These are phyloP conservation scores for Escallonia rubra DNA, from an alignment of 129 eudicot genomes.

Conservation along the genomic window DNA sequence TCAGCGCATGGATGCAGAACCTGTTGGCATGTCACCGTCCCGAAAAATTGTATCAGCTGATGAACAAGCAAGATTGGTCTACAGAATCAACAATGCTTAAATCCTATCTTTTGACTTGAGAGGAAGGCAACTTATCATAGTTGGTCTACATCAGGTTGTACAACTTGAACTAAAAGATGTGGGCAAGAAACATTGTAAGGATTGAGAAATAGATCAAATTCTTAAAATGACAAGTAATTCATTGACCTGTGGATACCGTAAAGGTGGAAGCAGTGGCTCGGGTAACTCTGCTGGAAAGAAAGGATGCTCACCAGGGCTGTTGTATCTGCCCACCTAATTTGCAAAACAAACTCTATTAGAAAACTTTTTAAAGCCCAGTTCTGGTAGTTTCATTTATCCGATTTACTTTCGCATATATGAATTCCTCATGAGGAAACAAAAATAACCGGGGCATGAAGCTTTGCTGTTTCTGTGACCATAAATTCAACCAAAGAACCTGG, in stretches of 20 bases:
- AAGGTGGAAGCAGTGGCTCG: conserved; percentile 40
- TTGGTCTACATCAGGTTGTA: neutral
- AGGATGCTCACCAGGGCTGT: conserved; percentile 54
- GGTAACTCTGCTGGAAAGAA: conserved; percentile 44
- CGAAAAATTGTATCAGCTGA: too few species aligned
- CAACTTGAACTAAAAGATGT: too few species aligned
- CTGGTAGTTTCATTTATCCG: neutral
- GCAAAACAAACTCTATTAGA: neutral
- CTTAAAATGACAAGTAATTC: too few species aligned
- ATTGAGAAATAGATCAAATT: too few species aligned
- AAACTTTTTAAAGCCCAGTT: neutral
- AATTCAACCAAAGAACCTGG: conserved; percentile 42
- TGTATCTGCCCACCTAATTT: conserved; percentile 41
- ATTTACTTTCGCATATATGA: neutral
- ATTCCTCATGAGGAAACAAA: neutral
- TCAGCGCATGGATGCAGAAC: conserved; percentile 39
- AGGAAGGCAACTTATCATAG: neutral
- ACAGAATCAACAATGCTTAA: too few species aligned
- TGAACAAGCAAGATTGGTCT: too few species aligned
- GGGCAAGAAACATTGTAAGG: too few species aligned
- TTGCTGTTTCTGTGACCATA: conserved; percentile 48
- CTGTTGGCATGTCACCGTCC: conserved; percentile 10
- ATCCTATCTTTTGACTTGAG: neutral
- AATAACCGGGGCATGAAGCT: conserved; percentile 41
- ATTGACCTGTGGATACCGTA: conserved; percentile 41